phyloP scores from a whole-genome alignment of 2,329 filamentous ascomycete species.

The Alternaria alternata region DNA sequence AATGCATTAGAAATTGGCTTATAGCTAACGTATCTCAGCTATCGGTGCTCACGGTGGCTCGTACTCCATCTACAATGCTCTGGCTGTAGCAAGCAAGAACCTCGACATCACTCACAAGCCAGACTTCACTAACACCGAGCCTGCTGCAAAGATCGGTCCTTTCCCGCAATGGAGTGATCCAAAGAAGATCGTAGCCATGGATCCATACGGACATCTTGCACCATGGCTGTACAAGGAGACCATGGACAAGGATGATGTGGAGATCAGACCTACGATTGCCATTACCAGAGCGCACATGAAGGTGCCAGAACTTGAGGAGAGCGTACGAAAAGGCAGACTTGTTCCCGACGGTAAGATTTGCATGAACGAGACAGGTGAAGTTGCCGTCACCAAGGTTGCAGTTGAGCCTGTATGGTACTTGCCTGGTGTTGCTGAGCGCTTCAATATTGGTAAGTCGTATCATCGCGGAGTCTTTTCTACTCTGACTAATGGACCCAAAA shows the following conservation, averaged over 20 bases:
- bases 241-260: conserved; percentile 80
- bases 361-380: conserved; percentile 82
- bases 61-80: conserved; percentile 93
- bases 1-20: neutral
- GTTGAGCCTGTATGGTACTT: conserved; percentile 82
- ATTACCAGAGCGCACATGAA: conserved; percentile 95
- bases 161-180: conserved; percentile 89
- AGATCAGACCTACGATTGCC: conserved; percentile 89
- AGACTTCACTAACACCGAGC: conserved; percentile 86
- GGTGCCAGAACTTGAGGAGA: conserved; percentile 91
- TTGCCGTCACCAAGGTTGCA: conserved; percentile 94
- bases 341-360: conserved; percentile 87
- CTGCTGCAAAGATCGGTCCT: conserved; percentile 86
- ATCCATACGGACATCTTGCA: conserved; percentile 87
- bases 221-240: conserved; percentile 83
- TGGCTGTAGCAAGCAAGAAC: conserved; percentile 91
- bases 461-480: neutral
- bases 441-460: conserved; percentile 75
- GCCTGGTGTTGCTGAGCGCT: conserved; percentile 79
- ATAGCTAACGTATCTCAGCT: conserved; percentile 51
- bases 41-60: conserved; percentile 84
- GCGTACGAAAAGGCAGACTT: conserved; percentile 79
- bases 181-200: conserved; percentile 98
- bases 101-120: conserved; percentile 82
- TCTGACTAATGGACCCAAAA: conserved; percentile 38